Conservation (phyloP, 2,329 filamentous ascomycete species). For the Neofusicoccum kwambonambiense region DNA sequence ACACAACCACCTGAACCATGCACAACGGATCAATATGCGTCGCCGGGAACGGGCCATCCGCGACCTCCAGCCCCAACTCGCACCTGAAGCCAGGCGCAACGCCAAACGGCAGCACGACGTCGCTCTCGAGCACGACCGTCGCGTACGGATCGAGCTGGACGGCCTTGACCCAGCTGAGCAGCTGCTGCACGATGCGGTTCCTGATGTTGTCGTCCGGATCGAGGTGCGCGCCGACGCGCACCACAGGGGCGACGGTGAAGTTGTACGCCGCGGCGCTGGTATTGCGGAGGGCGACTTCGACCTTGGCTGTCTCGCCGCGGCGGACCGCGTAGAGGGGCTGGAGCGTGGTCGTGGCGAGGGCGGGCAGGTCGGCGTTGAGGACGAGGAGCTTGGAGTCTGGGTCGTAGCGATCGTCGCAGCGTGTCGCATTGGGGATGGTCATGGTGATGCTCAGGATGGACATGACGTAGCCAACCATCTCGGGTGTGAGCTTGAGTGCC, state of each 20-base stretch:
- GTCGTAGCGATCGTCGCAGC: background rate
- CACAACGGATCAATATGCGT: slow-evolving; percentile 3
- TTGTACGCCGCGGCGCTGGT: slow-evolving; percentile 3
- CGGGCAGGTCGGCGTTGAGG: slow-evolving; percentile 25
- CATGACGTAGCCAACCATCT: slow-evolving; percentile 84
- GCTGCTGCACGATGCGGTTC: slow-evolving; percentile 8
- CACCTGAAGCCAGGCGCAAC: background rate
- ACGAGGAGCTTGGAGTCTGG: background rate
- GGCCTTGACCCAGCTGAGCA: slow-evolving; percentile 7
- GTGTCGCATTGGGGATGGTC: slow-evolving; percentile 42
- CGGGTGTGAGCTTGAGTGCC: slow-evolving; percentile 67
- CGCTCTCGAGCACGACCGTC: background rate
- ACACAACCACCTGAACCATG: slow-evolving; percentile 10
- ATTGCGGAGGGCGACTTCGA: slow-evolving; percentile 5
- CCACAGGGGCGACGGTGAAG: slow-evolving; percentile 7
- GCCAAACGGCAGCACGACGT: slow-evolving; percentile 7
- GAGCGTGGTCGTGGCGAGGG: background rate
- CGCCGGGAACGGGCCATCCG: slow-evolving; percentile 6
- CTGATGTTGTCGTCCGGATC: slow-evolving; percentile 11
- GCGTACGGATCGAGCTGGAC: slow-evolving; percentile 6
- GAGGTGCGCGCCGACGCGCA: background rate
- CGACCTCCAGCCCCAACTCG: slow-evolving; percentile 10
- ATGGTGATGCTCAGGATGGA: slow-evolving; percentile 62
- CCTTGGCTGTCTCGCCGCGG: slow-evolving; percentile 4
- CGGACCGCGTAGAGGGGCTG: slow-evolving; percentile 12